phyloP scores from a whole-genome alignment of 1,284 basidiomycete genomes.

The Bjerkandera adusta region DNA sequence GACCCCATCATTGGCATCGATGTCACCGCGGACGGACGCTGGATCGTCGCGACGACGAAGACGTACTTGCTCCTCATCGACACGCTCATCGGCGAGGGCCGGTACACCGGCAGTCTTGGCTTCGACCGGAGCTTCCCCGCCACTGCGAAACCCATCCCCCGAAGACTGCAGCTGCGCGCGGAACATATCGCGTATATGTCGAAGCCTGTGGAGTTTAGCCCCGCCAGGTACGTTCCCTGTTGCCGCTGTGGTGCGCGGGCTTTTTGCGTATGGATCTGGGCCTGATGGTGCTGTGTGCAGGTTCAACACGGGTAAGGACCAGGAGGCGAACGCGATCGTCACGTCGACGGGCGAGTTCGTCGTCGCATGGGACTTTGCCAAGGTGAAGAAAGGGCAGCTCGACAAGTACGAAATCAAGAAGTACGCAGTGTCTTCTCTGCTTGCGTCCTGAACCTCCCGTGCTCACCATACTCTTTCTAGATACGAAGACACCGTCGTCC shows the following conservation, averaged over 20 bases:
- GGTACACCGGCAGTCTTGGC: slow-evolving; percentile 83
- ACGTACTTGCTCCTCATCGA: slow-evolving; percentile 95
- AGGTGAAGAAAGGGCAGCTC: slow-evolving; percentile 88
- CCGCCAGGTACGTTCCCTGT: slow-evolving; percentile 64
- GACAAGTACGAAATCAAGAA: slow-evolving; percentile 97
- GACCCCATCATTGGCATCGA: slow-evolving; percentile 96
- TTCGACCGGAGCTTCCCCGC: slow-evolving; percentile 98
- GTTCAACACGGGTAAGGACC: slow-evolving; percentile 88
- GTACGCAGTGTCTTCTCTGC: slow-evolving; percentile 35
- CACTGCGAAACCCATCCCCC: slow-evolving; percentile 88
- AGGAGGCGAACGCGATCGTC: slow-evolving; percentile 93
- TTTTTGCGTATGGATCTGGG: slow-evolving; percentile 1
- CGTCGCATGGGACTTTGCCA: slow-evolving; percentile 94
- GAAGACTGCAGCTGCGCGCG: slow-evolving; percentile 83
- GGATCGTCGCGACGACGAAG: slow-evolving; percentile 95
- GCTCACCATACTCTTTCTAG: slow-evolving; percentile 27
- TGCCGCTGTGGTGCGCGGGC: too few relatives aligned
- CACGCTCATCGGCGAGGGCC: slow-evolving; percentile 90
- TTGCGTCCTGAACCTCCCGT: slow-evolving; percentile 20
- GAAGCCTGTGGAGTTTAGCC: slow-evolving; percentile 85
- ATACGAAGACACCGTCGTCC: slow-evolving; percentile 92
- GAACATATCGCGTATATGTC: slow-evolving; percentile 98
- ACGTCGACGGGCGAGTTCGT: slow-evolving; percentile 96
- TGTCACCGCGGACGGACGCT: slow-evolving; percentile 92
- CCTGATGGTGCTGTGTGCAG: slow-evolving; percentile 37